Conservation (phyloP, 768 basidiomycete genomes). For the Lentinula raphanica region DNA sequence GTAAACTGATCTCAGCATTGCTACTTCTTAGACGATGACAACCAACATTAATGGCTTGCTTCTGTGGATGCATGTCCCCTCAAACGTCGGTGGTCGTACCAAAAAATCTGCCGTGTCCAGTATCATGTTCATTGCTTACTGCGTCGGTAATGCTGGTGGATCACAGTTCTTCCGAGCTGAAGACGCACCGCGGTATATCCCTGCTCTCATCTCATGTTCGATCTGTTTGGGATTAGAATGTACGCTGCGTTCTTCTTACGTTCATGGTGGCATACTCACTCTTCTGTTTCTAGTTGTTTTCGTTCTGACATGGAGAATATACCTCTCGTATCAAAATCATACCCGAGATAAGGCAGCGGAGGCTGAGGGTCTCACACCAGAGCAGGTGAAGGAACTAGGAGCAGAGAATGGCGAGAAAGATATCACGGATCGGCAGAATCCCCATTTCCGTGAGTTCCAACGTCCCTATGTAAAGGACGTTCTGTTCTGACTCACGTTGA, state of each 20-base stretch:
- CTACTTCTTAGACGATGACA: neutral
- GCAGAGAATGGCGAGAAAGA: slow-evolving; percentile 7
- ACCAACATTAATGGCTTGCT: slow-evolving; percentile 6
- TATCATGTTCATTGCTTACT: slow-evolving; percentile 10
- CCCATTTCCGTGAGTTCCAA: slow-evolving; percentile 7
- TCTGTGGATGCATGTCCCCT: slow-evolving; percentile 9
- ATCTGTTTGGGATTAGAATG: slow-evolving; percentile 6
- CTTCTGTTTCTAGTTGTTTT: slow-evolving; percentile 1
- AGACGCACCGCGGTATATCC: slow-evolving; percentile 9
- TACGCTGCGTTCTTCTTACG: neutral
- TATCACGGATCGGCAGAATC: slow-evolving; percentile 9
- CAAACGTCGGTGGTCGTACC: slow-evolving; percentile 10
- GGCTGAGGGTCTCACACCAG: neutral
- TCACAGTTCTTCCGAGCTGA: slow-evolving; percentile 8
- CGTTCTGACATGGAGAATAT: slow-evolving; percentile 3
- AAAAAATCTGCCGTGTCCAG: slow-evolving; percentile 9
- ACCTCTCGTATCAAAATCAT: slow-evolving; percentile 4
- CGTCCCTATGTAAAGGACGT: neutral
- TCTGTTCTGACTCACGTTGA: neutral
- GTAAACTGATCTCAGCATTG: neutral
- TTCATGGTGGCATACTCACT: neutral
- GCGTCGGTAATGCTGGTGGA: slow-evolving; percentile 8
- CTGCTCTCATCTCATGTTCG: slow-evolving; percentile 6
- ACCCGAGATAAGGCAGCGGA: slow-evolving; percentile 1
- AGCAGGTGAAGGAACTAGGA: slow-evolving; percentile 5